Evolutionary conservation across 345 rosid genomes (phyloP), one percentile per base, ranked within the genome.

Genomic region (Rubroshorea leprosula): DNA sequence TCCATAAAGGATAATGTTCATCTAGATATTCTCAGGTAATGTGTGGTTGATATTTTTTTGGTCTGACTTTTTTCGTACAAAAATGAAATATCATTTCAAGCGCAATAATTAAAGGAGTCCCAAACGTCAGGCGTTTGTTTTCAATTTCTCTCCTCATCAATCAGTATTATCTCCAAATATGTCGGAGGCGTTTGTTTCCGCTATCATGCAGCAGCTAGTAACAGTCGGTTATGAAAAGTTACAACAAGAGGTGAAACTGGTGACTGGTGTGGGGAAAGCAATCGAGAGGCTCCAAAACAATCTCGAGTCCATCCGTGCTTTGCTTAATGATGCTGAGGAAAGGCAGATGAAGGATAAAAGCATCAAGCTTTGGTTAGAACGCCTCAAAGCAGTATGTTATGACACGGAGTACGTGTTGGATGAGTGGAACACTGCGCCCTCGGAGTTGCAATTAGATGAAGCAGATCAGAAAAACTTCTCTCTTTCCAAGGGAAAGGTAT

Each of bases 351-450:
- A 12, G 18, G 55, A 51, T 0, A 25, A 2, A 39, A 4, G 17
- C 5, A 13, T 61, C 16, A 38, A 51, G 13, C 9, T 1, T 6
- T 61, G 65, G 65, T 13, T 61, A 2, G 49, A n/a, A 60, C 14
- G 31, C 20, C 71, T 61, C 17, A 55, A 60, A 49, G 23, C 38
- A 23, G 20, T 53, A n/a, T 0, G 10, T 5, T 16, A 61, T n/a
- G 65, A 39, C 38, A 39, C 38, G 23, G 65, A 61, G 7, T 56
- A 61, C 15, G 24, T 51, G 5, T 19, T 51, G 7, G 65, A 61
- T 0, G 65, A 61, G 10, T 57, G 31, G 60, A 22, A 12, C 10
- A n/a, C 20, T n/a, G 27, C 16, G 1, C 7, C 39, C 14, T 5
- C 1, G 3, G 4, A 57, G 8, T 27, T 8, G 31, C 5, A 27